Conservation (phyloP, 345 rosid genomes). For the Eucalyptus pauciflora region DNA sequence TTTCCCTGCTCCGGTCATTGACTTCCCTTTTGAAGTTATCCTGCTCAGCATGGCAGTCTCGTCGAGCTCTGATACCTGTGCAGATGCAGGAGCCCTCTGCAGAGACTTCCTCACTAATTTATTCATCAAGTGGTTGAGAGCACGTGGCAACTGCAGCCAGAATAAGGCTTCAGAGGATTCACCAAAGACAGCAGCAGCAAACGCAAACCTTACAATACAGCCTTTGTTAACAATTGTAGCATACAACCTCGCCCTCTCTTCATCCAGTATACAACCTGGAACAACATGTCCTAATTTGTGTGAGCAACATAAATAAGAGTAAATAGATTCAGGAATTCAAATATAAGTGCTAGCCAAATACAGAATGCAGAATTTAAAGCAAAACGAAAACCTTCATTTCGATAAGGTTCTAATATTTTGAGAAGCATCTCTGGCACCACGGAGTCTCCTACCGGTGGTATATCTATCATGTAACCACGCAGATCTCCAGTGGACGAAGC, state of each 20-base stretch:
- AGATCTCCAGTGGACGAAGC: constrained; percentile 64
- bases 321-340: not conserved
- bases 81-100: constrained; percentile 22
- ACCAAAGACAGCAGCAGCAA: constrained; percentile 95
- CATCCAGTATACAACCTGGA: constrained; percentile 82
- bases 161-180: constrained; percentile 85
- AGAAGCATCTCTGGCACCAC: constrained; percentile 97
- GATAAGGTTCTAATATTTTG: constrained; percentile 87
- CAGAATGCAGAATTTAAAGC: not conserved
- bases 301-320: not conserved
- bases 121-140: constrained; percentile 66
- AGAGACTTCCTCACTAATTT: constrained; percentile 46
- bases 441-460: constrained; percentile 74
- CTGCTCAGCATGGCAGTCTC: constrained; percentile 39
- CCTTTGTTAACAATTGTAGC: constrained; percentile 79
- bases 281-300: not conserved
- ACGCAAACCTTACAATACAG: constrained; percentile 75
- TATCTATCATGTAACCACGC: constrained; percentile 77
- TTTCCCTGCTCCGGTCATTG: constrained; percentile 21
- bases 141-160: constrained; percentile 93
- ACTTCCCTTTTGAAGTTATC: constrained; percentile 46
- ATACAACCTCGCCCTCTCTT: constrained; percentile 77
- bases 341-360: not conserved
- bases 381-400: constrained; percentile 55
- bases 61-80: constrained; percentile 20